Evolutionary conservation across 768 basidiomycete species (phyloP), one percentile per base, ranked within the genome.

Genomic region (Dentipellis fragilis): DNA sequence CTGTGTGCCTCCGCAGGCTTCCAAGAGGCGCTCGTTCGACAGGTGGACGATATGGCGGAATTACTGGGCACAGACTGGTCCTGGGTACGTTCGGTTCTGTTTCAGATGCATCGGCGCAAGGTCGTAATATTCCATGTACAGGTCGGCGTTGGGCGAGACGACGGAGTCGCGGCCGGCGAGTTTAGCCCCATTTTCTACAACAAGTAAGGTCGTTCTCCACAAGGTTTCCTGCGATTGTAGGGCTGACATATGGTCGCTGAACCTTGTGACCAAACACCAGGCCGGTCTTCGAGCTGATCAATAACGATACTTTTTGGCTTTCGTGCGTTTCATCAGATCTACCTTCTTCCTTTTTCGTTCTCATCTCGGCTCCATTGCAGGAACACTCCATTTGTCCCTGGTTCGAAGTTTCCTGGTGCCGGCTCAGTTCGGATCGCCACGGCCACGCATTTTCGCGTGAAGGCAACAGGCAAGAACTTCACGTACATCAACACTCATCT

Each of bases 141-240:
- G 76, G 73, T 83, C 19, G 83, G 82, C 1, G 80, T 83, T 0
- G 84, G 83, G 0, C 70, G 84, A n/a, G 76, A 82, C 54, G 80
- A 85, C 60, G 83, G 83, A 3, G 66, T 65, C 8, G 56, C 68
- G 14, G 73, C 71, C 1, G 83, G 84, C 35, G 84, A 85, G 64
- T 84, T 80, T 64, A 75, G 74, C 60, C 80, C 83, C 0, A 77
- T 85, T 57, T 85, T 83, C 64, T 85, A 73, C 69, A 76, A 79
- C 57, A 75, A 69, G 74, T 74, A 21, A 14, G 29, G 23, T 49
- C 47, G 49, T 22, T 23, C 39, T 3, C 21, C 55, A 9, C 10
- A 21, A 10, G 3, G 16, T 40, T 23, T 14, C 35, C 46, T 56
- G 10, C 39, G 29, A 6, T 6, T 29, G 29, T 29, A 3, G 29